Base-by-base conservation (phyloP, 805 yeast genomes). In the Metschnikowia cerradonensis region DNA sequence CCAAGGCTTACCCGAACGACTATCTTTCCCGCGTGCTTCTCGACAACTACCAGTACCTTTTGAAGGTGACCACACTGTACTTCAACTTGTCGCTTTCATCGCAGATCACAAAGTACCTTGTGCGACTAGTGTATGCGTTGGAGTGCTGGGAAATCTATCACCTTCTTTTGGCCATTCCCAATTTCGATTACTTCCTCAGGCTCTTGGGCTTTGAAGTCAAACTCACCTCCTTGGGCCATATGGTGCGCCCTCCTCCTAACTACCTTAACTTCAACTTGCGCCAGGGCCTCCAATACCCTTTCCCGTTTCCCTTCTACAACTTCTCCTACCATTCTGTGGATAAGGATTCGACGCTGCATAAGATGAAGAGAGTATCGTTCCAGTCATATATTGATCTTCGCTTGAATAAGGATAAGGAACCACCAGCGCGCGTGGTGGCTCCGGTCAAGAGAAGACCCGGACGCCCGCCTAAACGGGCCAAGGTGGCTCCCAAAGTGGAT, bases 91-190 rank as follows among this genome's bases (percentile, higher is more conserved):
- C 73, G 1, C 57, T 74, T n/a, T 59, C 73, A 8, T 65, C 74
- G 11, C 72, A 65, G 33, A 56, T 72, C n/a, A 73, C 75, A n/a
- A 64, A 64, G 48, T 74, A 59, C 51, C 52, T 70, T 49, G 78
- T 74, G 19, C 69, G 67, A 41, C 52, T 73, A 33, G 62, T 73
- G 10, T 71, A 74, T 54, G 57, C 65, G 14, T 57, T 74, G 14
- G 69, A 73, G 52, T 74, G 71, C 54, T 74, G 78, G 78, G 78
- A 74, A 52, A 63, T 71, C 7, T 72, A 73, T 54, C 78, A 74
- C 56, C 60, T 74, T 8, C 51, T 73, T 10, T 58, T 65, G 39
- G 49, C 65, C 20, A 46, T 71, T 3, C 72, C 76, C 1, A 57
- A 67, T 33, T 53, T 74, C 22, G 68, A 65, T 35, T 62, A 66